phyloP scores from a whole-genome alignment of 371 early-diverging fungal genomes.

The Gilbertella persicaria region DNA sequence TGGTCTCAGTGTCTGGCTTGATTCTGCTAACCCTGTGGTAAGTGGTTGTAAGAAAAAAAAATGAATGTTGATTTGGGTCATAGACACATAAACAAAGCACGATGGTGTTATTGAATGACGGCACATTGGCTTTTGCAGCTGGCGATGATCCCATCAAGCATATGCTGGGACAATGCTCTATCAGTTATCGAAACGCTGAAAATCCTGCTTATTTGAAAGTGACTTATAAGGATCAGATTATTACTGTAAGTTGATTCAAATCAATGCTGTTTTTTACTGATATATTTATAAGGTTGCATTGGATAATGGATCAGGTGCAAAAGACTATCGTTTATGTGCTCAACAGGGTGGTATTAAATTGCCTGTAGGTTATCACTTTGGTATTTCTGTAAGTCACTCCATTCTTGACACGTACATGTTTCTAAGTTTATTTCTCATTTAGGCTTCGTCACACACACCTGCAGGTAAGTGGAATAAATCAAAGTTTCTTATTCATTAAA shows the following conservation, averaged over 20 bases:
- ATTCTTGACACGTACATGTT: not conserved
- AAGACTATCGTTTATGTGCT: conserved; percentile 66
- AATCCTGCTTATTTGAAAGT: conserved; percentile 63
- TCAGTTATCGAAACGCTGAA: conserved; percentile 73
- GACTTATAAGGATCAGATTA: conserved; percentile 59
- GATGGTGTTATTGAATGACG: conserved; percentile 75
- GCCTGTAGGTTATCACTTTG: conserved; percentile 83
- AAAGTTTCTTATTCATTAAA: not conserved
- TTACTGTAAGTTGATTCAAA: conserved; percentile 49
- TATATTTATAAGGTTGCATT: conserved; percentile 51
- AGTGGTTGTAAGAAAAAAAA: conserved; percentile 2
- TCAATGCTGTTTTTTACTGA: not conserved
- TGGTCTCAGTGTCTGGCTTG: conserved; percentile 71
- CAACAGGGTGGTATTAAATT: conserved; percentile 57
- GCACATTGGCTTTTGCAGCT: conserved; percentile 47
- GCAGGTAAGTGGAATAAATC: conserved; percentile 25
- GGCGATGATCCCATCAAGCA: conserved; percentile 48
- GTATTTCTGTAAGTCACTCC: conserved; percentile 60
- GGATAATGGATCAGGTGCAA: conserved; percentile 54
- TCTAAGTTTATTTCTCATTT: conserved; percentile 2
- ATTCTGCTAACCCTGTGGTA: conserved; percentile 66
- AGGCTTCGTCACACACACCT: conserved; percentile 41
- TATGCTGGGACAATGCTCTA: conserved; percentile 66
- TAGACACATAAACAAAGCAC: conserved; percentile 63
- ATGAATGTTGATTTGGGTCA: conserved; percentile 1